Conservation (phyloP, 106 monocot species). For the Platanthera zijinensis region DNA sequence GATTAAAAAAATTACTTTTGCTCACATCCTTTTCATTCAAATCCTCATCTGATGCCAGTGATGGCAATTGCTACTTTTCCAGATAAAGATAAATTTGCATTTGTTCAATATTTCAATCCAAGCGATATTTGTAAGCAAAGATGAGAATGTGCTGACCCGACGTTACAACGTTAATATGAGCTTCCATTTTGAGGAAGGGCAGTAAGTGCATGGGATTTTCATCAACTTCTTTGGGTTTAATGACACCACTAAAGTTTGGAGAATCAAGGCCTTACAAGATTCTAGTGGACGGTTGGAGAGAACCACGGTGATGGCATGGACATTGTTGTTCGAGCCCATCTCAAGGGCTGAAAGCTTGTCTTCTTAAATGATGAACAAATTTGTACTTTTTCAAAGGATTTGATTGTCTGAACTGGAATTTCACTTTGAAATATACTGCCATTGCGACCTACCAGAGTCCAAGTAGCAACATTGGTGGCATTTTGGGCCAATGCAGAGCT, state of each 20-base stretch:
- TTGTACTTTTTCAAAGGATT: not conserved
- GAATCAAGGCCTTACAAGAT: slow-evolving; percentile 66
- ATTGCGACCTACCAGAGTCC: slow-evolving; percentile 82
- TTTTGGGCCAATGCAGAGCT: slow-evolving; percentile 85
- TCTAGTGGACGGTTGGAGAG: slow-evolving; percentile 78
- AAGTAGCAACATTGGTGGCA: slow-evolving; percentile 97
- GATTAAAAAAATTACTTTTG: not conserved
- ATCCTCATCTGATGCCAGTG: not conserved
- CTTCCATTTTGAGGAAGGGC: slow-evolving; percentile 93
- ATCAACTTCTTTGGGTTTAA: slow-evolving; percentile 87
- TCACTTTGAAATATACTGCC: slow-evolving; percentile 39
- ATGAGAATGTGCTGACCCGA: slow-evolving; percentile 73
- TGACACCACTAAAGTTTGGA: slow-evolving; percentile 87
- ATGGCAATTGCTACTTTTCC: slow-evolving; percentile 6
- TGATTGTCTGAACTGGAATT: not conserved
- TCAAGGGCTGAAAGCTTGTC: slow-evolving; percentile 75
- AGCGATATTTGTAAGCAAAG: slow-evolving; percentile 89
- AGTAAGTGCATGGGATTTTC: slow-evolving; percentile 75
- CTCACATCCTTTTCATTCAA: not conserved
- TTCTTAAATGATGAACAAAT: slow-evolving; percentile 51
- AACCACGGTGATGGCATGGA: slow-evolving; percentile 88
- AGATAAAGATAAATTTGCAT: slow-evolving; percentile 60
- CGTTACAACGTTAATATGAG: slow-evolving; percentile 76
- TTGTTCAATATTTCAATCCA: slow-evolving; percentile 76
- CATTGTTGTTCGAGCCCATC: slow-evolving; percentile 81